A percentile compares a stretch with the other conserved stretches of the same genome.
phyloP scores from a whole-genome alignment of 2,329 filamentous ascomycete species.

The Ophiocordyceps robertsii region DNA sequence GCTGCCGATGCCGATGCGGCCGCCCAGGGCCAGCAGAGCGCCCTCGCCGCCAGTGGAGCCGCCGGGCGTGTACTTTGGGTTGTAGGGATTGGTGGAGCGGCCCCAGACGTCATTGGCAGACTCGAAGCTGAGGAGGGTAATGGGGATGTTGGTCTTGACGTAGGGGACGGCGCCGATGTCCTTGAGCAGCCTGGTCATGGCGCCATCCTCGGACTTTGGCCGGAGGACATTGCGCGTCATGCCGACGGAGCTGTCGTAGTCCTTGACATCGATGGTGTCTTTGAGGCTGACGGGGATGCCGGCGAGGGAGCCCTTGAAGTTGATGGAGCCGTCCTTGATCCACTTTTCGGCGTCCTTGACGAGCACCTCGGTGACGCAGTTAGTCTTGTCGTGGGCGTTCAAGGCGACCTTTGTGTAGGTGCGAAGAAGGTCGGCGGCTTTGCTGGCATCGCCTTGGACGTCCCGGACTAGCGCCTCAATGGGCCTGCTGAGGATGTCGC shows the following conservation, averaged over 20 bases:
- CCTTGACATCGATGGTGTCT: slow-evolving; percentile 64
- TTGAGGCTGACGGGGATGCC: slow-evolving; percentile 82
- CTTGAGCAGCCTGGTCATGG: slow-evolving; percentile 64
- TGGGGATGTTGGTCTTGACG: slow-evolving; percentile 82
- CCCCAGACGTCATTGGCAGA: slow-evolving; percentile 73
- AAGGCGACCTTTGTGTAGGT: slow-evolving; percentile 80
- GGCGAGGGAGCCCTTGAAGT: slow-evolving; percentile 69
- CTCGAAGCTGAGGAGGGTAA: slow-evolving; percentile 78
- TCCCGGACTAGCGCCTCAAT: slow-evolving; percentile 67
- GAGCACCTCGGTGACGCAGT: slow-evolving; percentile 81
- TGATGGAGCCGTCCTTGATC: slow-evolving; percentile 43
- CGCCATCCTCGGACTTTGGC: slow-evolving; percentile 52
- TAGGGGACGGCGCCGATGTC: slow-evolving; percentile 83
- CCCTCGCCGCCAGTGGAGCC: slow-evolving; percentile 81
- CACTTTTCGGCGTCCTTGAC: slow-evolving; percentile 66
- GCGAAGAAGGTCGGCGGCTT: slow-evolving; percentile 61
- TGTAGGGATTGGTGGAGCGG: slow-evolving; percentile 69
- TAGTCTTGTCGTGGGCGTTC: slow-evolving; percentile 73
- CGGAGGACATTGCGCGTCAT: slow-evolving; percentile 64
- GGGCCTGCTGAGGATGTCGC: slow-evolving; percentile 53
- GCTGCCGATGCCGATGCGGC: slow-evolving; percentile 77
- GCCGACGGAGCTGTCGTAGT: slow-evolving; percentile 72
- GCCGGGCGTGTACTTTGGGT: slow-evolving; percentile 70
- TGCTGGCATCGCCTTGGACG: slow-evolving; percentile 55
- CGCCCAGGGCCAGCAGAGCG: slow-evolving; percentile 68